These are phyloP conservation scores for Apophysomyces variabilis DNA, from an alignment of 371 early-diverging fungal species.

Conservation along the genomic window DNA sequence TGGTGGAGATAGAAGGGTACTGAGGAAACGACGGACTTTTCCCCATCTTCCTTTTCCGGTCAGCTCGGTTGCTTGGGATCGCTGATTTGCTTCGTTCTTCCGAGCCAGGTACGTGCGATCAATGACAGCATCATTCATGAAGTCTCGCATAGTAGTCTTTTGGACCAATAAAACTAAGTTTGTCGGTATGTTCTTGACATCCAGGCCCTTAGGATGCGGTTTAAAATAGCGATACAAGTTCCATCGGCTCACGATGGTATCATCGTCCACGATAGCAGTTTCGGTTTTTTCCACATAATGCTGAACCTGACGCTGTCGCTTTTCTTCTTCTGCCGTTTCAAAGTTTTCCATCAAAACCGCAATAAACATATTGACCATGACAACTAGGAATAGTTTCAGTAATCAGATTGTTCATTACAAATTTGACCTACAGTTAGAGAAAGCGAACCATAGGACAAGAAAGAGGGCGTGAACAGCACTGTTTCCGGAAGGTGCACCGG, in stretches of 20 bases:
- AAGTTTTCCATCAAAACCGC: conserved; percentile 73
- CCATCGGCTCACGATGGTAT: conserved; percentile 54
- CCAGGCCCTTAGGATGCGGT: conserved; percentile 52
- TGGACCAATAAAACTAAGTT: conserved; percentile 49
- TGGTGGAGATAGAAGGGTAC: background rate
- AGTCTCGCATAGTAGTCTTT: conserved; percentile 56
- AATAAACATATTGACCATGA: conserved; percentile 68
- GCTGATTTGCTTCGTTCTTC: background rate
- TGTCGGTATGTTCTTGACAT: conserved; percentile 44
- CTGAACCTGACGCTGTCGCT: conserved; percentile 58
- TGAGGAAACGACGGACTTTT: conserved; percentile 1
- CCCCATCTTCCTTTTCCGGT: background rate
- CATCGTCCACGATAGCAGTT: conserved; percentile 26
- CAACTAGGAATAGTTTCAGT: conserved; percentile 30
- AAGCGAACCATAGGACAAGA: conserved; percentile 63
- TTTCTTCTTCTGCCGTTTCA: conserved; percentile 65
- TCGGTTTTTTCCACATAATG: conserved; percentile 52
- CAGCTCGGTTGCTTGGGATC: too few relatives aligned
- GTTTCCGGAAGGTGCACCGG: conserved; percentile 39
- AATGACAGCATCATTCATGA: conserved; percentile 41
- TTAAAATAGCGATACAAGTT: conserved; percentile 59
- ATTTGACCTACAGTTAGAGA: conserved; percentile 61
- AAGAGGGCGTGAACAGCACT: conserved; percentile 58
- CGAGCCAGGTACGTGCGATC: background rate
- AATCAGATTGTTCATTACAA: background rate